Evolutionary conservation across 2,329 filamentous ascomycete genomes (phyloP).

Genomic region (Juglanconis oblonga): DNA sequence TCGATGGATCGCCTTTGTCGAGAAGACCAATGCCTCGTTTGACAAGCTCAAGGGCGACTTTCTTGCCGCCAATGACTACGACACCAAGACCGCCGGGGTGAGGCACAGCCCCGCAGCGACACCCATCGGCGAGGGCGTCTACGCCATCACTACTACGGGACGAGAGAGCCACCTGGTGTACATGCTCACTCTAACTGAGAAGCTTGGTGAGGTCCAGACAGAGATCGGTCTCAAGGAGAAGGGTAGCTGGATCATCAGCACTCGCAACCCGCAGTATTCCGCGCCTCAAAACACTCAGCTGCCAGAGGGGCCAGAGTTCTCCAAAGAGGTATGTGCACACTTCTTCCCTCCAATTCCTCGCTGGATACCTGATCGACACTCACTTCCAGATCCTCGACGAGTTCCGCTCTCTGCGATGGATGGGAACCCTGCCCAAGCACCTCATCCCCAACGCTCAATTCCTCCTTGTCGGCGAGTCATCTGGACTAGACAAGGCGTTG

Average conservation of each 20-base stretch:
- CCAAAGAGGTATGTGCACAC: conserved; percentile 58
- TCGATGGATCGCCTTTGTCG: conserved; percentile 78
- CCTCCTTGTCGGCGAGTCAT: conserved; percentile 71
- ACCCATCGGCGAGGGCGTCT: conserved; percentile 81
- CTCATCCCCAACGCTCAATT: conserved; percentile 75
- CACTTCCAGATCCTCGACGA: conserved; percentile 60
- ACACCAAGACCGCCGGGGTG: conserved; percentile 71
- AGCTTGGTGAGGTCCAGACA: conserved; percentile 69
- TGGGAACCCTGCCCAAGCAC: conserved; percentile 68
- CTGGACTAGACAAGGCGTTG: conserved; percentile 54
- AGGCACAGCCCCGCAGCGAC: conserved; percentile 67
- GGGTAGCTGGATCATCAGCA: conserved; percentile 75
- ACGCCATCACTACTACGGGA: conserved; percentile 72
- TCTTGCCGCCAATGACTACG: conserved; percentile 63
- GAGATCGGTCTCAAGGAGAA: conserved; percentile 69
- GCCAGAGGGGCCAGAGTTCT: conserved; percentile 65
- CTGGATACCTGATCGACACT: neutral
- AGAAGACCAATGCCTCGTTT: conserved; percentile 66
- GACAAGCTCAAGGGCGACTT: conserved; percentile 71
- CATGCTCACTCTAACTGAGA: conserved; percentile 68
- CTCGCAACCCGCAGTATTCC: conserved; percentile 73
- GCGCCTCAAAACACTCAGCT: conserved; percentile 63
- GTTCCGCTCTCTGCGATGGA: conserved; percentile 72
- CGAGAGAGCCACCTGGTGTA: conserved; percentile 76
- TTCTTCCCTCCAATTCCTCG: no score